Evolutionary conservation across 345 rosid genomes (phyloP), one percentile per base, ranked within the genome.

Genomic region (Lepidium sativum): DNA sequence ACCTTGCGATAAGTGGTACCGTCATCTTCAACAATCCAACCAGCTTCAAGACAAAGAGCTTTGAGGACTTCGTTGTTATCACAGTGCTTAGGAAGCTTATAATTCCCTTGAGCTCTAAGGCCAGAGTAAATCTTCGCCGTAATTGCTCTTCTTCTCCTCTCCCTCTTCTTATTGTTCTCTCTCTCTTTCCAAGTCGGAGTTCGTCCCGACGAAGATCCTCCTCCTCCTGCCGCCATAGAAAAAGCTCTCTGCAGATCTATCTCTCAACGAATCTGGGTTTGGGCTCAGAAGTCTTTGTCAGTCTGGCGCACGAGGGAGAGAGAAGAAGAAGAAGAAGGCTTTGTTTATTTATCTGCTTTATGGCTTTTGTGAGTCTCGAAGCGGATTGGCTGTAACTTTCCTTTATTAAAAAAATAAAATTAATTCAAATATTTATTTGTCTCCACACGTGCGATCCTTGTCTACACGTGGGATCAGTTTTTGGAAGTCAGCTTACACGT

Each of bases 1-100:
- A 91, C 98, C 98, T 86, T 84, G 65, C 98, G 95, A 40, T 88
- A 91, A 42, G 98, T 91, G 56, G 95, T 86, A 12, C 98, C 98
- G 34, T 91, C 98, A 12, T 88, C 95, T 72, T 91, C 92, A 6
- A 91, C 98, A 39, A 88, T 57, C 98, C 98, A 91, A 51, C 98
- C 98, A 54, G 98, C 96, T 66, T 91, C 96, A 7, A 75, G 52
- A 29, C 98, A 91, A 16, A 91, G 90, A 63, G 98, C 98, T 59
- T 91, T 91, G 64, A 91, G 78, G 42, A 92, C 98, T 63, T 92
- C 98, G 71, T 92, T 92, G 72, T 92, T 92, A 77, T 92, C 98
- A 37, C 98, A 92, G 76, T 92, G 95, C 62, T 92, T 92, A 43
- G 98, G 97, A 44, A 92, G 86, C 77, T 87, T 83, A 73, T 68